phyloP scores from a whole-genome alignment of 2,329 filamentous ascomycete genomes.

The Cytospora paraplurivora region DNA sequence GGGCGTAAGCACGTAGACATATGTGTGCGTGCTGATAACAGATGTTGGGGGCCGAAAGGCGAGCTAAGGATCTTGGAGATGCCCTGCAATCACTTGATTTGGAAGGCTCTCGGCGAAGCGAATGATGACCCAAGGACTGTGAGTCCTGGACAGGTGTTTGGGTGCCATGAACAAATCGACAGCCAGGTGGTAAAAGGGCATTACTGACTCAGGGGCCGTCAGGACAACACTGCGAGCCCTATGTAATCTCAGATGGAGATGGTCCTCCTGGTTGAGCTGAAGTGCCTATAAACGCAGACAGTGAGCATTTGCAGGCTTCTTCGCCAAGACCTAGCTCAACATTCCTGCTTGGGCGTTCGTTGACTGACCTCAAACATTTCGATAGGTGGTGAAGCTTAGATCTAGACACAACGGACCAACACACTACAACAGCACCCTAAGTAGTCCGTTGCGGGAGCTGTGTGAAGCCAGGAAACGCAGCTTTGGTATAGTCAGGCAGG shows the following conservation, averaged over 20 bases:
- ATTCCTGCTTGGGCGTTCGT: no score
- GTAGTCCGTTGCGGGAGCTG: neutral
- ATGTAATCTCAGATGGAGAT: conserved; percentile 78
- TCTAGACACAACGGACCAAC: neutral
- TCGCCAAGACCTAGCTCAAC: neutral
- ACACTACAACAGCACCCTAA: neutral
- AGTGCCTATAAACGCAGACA: conserved; percentile 34
- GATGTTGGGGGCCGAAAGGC: conserved; percentile 2
- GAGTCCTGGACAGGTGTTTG: neutral
- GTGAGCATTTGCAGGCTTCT: neutral
- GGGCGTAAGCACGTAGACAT: conserved; percentile 19
- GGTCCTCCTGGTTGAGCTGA: conserved; percentile 62
- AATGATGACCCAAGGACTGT: neutral
- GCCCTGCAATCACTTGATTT: conserved; percentile 1
- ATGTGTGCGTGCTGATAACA: conserved; percentile 1
- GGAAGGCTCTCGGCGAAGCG: neutral
- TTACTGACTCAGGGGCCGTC: conserved; percentile 70
- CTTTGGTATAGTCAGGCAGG: neutral
- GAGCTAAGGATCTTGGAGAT: neutral
- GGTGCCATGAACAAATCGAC: neutral
- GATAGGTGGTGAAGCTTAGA: neutral
- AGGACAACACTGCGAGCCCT: conserved; percentile 75
- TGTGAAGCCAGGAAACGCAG: neutral
- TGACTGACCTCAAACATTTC: conserved; percentile 27
- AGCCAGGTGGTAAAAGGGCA: neutral